Evolutionary conservation across 768 basidiomycete genomes (phyloP), one percentile per base, ranked within the genome.

Genomic region (Leccinum boreale): DNA sequence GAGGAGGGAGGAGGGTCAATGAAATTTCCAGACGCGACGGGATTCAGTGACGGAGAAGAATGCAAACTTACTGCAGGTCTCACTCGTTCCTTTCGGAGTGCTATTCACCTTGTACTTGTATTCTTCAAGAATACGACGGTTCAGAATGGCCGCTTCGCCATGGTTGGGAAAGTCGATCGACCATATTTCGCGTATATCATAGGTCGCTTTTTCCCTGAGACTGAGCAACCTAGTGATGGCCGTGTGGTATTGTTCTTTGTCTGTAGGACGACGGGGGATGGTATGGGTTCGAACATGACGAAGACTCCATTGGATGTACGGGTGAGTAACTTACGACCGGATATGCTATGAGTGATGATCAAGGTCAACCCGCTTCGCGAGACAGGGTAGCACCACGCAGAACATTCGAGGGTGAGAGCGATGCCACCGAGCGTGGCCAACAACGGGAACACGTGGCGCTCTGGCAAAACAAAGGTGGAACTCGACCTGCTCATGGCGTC

Each of bases 131-230:
- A 63, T 46, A 48, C 28, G 35, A 17, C 73, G 71, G 49, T 75
- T 75, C n/a, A 72, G 48, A 6, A 55, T 52, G 14, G 74, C 74
- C 10, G 74, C 61, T 51, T 76, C 67, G 5, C 75, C 74, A 31
- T 75, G 74, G 52, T 75, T 75, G 1, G 73, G 75, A 54, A 73
- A 64, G 52, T 75, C 74, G 3, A 75, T 58, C 3, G 69, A 65
- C 73, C 73, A 74, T 55, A 75, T 66, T 47, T 74, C 73, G 3
- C 66, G 62, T 19, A 74, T 65, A 26, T 54, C 60, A 33, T 63
- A 68, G 3, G 60, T 54, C 4, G 61, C 58, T 7, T 17, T 47
- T 19, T 57, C 45, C 11, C 50, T 50, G 49, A 58, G 56, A 29
- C 42, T 42, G 39, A 73, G 62, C 6, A 72, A 23, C 6, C 60